phyloP scores from a whole-genome alignment of 768 basidiomycete species.

The Phlegmacium glaucopus region DNA sequence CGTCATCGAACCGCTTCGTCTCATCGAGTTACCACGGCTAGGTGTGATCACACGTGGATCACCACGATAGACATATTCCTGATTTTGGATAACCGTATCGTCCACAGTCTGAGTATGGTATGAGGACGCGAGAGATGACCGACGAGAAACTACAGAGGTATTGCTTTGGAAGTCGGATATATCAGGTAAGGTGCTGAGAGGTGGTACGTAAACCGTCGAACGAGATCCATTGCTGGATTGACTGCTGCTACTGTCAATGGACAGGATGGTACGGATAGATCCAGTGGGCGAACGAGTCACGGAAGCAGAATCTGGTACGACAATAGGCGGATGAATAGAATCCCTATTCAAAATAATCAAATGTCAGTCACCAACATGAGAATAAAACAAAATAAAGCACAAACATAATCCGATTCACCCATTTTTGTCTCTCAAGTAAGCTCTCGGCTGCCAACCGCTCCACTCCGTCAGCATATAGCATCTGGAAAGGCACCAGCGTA shows the following conservation, averaged over 20 bases:
- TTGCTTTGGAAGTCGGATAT: conserved; percentile 56
- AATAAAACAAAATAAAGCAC: conserved; percentile 22
- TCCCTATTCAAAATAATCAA: conserved; percentile 50
- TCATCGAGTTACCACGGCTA: conserved; percentile 39
- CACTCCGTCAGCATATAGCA: conserved; percentile 86
- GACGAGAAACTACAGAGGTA: conserved; percentile 30
- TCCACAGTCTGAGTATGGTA: conserved; percentile 69
- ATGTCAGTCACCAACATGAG: conserved; percentile 1
- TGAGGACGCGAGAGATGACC: conserved; percentile 48
- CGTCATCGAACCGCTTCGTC: conserved; percentile 71
- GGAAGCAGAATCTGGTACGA: conserved; percentile 44
- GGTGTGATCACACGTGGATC: conserved; percentile 73
- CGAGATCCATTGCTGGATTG: conserved; percentile 53
- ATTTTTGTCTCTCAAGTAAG: conserved; percentile 78
- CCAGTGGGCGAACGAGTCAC: conserved; percentile 49
- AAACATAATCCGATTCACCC: conserved; percentile 90
- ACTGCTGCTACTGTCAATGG: conserved; percentile 45
- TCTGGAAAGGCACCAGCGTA: conserved; percentile 83
- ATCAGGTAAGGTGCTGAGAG: conserved; percentile 66
- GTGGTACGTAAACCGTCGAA: conserved; percentile 76
- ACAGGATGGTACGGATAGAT: conserved; percentile 67
- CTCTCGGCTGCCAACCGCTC: conserved; percentile 90
- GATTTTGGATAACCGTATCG: conserved; percentile 64
- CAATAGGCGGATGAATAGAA: conserved; percentile 58
- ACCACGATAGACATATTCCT: conserved; percentile 67